Base-by-base conservation (phyloP, 2,329 filamentous ascomycete genomes). In the Didymella pinodella region DNA sequence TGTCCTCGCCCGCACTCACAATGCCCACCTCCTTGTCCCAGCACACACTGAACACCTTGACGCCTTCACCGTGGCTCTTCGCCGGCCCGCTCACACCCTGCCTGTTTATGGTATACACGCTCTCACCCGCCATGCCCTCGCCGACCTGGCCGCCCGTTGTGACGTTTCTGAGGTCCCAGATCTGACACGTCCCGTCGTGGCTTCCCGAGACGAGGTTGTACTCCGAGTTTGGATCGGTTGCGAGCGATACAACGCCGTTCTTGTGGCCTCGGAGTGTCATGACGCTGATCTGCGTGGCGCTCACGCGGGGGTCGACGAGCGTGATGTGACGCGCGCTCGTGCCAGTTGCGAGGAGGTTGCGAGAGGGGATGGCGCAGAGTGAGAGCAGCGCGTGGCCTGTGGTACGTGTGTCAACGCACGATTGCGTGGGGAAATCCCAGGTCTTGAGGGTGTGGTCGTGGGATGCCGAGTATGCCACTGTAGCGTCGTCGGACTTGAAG, bases 191-290 rank as follows among this genome's bases (percentile, higher is more conserved):
- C 32, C 94, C 93, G 77, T 99, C 95, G 77, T 96, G 91, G 45
- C 90, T 91, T n/a, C 87, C 94, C 31, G 90, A 95, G 0, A 94
- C 91, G 8, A 99, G 84, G n/a, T 90, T 88, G 79, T 93, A 92
- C 62, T 89, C 87, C 71, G 89, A 93, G 40, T 86, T 84, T 0
- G 86, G 86, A 66, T 87, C 84, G 11, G 80, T 79, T 12, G 84
- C 82, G 38, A 90, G 78, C n/a, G 80, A 79, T 2, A 87, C 84
- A 11, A 90, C 84, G 7, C 83, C 84, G 80, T 97, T 97, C 59
- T 87, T 87, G 80, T 98, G 94, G 0, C 94, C 94, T 32, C 92
- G 86, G 20, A 97, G 86, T n/a, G 92, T 97, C 88, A 97, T 91
- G 40, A 92, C 91, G 11, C 90, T 87, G 25, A 94, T 90, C 1